phyloP scores from a whole-genome alignment of 2,329 filamentous ascomycete genomes.

The Intubia oerlemansii region DNA sequence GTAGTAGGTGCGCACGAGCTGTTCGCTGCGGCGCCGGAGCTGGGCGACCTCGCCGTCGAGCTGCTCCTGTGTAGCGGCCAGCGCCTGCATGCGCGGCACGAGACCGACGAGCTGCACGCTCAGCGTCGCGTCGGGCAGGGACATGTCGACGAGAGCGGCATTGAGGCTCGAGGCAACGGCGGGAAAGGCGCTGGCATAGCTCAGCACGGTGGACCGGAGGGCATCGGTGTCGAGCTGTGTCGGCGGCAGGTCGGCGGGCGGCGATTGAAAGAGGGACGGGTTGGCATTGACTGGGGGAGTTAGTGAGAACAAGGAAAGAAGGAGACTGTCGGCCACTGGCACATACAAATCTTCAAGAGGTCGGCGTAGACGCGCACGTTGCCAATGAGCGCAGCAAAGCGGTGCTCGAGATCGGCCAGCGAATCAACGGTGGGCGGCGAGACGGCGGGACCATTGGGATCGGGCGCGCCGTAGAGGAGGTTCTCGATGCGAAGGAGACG shows the following conservation, averaged over 20 bases:
- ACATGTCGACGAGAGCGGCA: slow-evolving; percentile 28
- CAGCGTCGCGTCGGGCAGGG: slow-evolving; percentile 31
- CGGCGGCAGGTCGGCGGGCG: slow-evolving; percentile 23
- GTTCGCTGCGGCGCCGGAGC: slow-evolving; percentile 41
- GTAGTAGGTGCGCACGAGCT: slow-evolving; percentile 48
- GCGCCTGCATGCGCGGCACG: slow-evolving; percentile 37
- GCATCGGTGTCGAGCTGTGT: slow-evolving; percentile 28
- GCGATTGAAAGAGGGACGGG: slow-evolving; percentile 31
- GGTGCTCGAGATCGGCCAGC: slow-evolving; percentile 29
- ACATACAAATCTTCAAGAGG: slow-evolving; percentile 36
- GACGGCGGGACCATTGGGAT: slow-evolving; percentile 11
- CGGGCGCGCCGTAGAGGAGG: slow-evolving; percentile 26
- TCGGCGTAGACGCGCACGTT: slow-evolving; percentile 34
- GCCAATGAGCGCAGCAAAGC: slow-evolving; percentile 27
- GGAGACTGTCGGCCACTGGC: too few species aligned
- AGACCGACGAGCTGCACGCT: slow-evolving; percentile 35
- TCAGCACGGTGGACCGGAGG: slow-evolving; percentile 31
- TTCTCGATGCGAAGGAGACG: slow-evolving; percentile 39
- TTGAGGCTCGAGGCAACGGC: slow-evolving; percentile 34
- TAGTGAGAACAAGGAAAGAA: too few species aligned
- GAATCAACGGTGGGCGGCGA: slow-evolving; percentile 20
- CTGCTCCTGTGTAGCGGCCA: slow-evolving; percentile 36
- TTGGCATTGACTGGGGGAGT: slow-evolving; percentile 26
- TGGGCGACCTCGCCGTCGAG: slow-evolving; percentile 41
- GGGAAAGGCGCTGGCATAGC: slow-evolving; percentile 32